phyloP scores from a whole-genome alignment of 352 stramenopile species.

The Plasmopara halstedii region DNA sequence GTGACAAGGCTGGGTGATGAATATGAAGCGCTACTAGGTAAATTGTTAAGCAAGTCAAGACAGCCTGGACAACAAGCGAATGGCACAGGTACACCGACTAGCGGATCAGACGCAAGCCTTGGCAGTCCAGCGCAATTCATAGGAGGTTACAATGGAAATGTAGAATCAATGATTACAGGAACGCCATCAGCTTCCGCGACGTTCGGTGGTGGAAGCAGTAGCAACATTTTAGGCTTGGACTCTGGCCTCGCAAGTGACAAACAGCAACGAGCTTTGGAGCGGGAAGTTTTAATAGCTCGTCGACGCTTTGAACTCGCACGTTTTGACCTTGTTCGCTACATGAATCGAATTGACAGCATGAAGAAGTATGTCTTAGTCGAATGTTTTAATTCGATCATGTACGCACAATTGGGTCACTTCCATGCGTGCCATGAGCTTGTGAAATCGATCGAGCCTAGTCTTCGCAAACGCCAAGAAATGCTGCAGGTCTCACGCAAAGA shows the following conservation, averaged over 20 bases:
- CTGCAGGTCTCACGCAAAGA: constrained; percentile 56
- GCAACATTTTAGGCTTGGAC: constrained; percentile 10
- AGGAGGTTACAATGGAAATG: constrained; percentile 7
- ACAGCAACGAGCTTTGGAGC: constrained; percentile 47
- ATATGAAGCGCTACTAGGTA: constrained; percentile 76
- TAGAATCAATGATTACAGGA: constrained; percentile 10
- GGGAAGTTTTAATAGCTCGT: constrained; percentile 52
- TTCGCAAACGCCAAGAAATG: constrained; percentile 61
- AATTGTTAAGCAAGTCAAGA: constrained; percentile 64
- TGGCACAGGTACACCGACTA: constrained; percentile 20
- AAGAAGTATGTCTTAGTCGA: constrained; percentile 84
- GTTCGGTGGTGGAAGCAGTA: constrained; percentile 13
- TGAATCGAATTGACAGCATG: constrained; percentile 75
- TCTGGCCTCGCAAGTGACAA: constrained; percentile 20
- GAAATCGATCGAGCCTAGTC: constrained; percentile 61
- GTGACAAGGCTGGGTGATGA: constrained; percentile 62
- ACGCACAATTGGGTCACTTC: constrained; percentile 73
- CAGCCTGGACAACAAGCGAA: constrained; percentile 17
- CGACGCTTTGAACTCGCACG: constrained; percentile 74
- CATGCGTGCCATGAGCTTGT: constrained; percentile 76
- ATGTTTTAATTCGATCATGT: constrained; percentile 79
- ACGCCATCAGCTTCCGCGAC: constrained; percentile 13
- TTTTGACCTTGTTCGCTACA: constrained; percentile 77
- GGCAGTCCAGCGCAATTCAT: constrained; percentile 18
- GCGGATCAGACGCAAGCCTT: constrained; percentile 11